Conservation (phyloP, 164 flowering plant genomes). For the Euptelea pleiosperma region DNA sequence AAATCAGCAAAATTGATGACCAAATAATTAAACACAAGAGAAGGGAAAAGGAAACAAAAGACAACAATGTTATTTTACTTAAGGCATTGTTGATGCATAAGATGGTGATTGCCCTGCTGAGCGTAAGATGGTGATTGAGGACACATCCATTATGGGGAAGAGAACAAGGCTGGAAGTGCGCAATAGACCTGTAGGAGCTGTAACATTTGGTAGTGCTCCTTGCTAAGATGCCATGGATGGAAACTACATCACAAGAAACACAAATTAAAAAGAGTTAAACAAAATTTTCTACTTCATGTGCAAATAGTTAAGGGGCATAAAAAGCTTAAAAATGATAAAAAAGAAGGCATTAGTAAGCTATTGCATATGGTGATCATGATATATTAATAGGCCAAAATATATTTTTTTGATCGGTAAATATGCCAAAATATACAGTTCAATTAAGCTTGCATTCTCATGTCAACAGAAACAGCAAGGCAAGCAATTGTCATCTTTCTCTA, state of each 20-base stretch:
- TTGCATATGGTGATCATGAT: too few species aligned
- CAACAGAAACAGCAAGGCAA: too few species aligned
- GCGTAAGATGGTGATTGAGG: conserved; percentile 35
- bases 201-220: conserved; percentile 46
- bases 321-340: neutral
- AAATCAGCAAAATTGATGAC: neutral
- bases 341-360: too few species aligned
- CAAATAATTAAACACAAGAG: neutral
- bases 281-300: neutral
- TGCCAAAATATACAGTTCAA: neutral
- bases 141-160: conserved; percentile 42
- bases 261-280: neutral
- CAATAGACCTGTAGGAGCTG: conserved; percentile 30
- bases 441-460: neutral
- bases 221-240: conserved; percentile 61
- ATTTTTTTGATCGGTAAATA: neutral
- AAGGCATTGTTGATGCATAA: conserved; percentile 32
- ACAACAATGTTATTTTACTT: conserved; percentile 23
- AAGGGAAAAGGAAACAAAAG: neutral
- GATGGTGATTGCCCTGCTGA: conserved; percentile 27
- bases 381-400: neutral
- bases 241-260: conserved; percentile 43
- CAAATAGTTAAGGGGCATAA: neutral
- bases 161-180: conserved; percentile 39
- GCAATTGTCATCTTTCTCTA: too few species aligned